Conservation (phyloP, 345 rosid genomes). For the Lepidium didymum region DNA sequence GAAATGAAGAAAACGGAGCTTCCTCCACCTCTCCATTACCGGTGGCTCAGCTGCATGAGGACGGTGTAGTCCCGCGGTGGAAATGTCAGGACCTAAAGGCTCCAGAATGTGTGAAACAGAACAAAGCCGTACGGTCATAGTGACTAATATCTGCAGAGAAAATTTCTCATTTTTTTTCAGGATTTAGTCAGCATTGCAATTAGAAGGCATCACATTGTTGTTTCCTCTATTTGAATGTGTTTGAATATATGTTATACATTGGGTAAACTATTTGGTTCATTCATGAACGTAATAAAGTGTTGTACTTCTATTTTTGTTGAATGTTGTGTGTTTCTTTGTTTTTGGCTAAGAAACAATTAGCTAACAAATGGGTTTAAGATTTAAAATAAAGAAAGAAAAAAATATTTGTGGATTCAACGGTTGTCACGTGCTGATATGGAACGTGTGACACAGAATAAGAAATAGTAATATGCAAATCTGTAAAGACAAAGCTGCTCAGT, state of each 20-base stretch:
- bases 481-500: constrained; percentile 6
- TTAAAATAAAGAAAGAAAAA: not conserved
- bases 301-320: not conserved
- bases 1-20: constrained; percentile 42
- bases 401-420: not conserved
- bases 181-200: constrained; percentile 18
- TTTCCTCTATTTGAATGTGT: constrained; percentile 13
- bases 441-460: constrained; percentile 13
- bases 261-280: not conserved
- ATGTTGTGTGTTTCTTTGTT: not conserved
- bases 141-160: not conserved
- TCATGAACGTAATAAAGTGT: constrained; percentile 5
- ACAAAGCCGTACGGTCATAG: constrained; percentile 61
- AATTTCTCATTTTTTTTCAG: not conserved
- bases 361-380: not conserved
- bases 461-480: not conserved
- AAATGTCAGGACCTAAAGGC: constrained; percentile 75
- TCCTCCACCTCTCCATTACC: constrained; percentile 22
- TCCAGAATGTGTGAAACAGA: constrained; percentile 66
- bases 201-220: constrained; percentile 16
- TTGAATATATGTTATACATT: not conserved
- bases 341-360: not conserved
- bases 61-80: constrained; percentile 39
- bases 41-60: constrained; percentile 32
- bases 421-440: constrained; percentile 20